Evolutionary conservation across 2,329 filamentous ascomycete species (phyloP), one percentile per base, ranked within the genome.

Genomic region (Colletotrichum eremochloae): DNA sequence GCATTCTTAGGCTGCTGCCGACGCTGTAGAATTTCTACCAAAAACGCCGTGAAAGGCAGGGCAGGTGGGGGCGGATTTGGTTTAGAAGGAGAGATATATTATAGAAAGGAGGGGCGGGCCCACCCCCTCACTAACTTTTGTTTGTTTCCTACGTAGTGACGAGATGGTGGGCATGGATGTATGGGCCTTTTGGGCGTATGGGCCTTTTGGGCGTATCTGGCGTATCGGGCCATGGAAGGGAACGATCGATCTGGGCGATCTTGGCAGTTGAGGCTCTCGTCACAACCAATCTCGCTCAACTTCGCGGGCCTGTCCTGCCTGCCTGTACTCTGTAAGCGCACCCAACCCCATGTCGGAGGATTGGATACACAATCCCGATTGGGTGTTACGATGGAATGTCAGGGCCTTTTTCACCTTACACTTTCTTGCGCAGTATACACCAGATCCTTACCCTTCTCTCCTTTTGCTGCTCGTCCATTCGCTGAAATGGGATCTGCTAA

Each of bases 351-450:
- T 62, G 57, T 48, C 63, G 42, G 20, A 46, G 44, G 14, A 8
- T n/a, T 63, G 33, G 63, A 40, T 40, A 31, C 64, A 44, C 38
- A 53, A 61, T 61, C 44, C 65, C 65, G 60, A 72, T 70, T 66
- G 70, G 55, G 40, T 61, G 60, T 69, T 56, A 55, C 66, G 61
- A 57, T 61, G 60, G 65, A 24, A 33, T 53, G 55, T 53, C 44
- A 48, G 46, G 65, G 56, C 24, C 24, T 36, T 36, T 29, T 40
- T 33, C 40, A 40, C 63, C 29, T 42, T 38, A 38, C 64, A 36
- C 48, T 50, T 52, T 11, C 8, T 55, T n/a, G 18, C 52, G 18
- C 18, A n/a, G 18, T 33, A 29, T 3, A 15, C 29, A 53, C 24
- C 18, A 55, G 15, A 55, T 5, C 24, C 52, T 56, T 20, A 14